Evolutionary conservation across 208 protist genomes (phyloP), one percentile per base, ranked within the genome.

Genomic region (Trypanosoma lewisi): DNA sequence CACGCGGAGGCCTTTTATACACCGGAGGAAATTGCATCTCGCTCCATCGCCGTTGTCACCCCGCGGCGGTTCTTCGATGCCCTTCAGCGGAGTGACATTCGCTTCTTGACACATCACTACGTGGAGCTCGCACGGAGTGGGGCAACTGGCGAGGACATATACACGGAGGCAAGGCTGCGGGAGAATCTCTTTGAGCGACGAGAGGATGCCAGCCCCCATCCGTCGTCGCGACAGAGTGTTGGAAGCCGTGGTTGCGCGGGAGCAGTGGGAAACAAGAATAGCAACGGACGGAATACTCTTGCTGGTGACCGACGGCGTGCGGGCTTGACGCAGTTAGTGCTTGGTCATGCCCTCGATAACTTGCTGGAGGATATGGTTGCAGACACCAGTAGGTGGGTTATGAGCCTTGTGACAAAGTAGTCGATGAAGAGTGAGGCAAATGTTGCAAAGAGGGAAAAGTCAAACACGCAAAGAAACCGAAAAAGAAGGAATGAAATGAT

Each of bases 331-430:
- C 63, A 69, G 45, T 52, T 69, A 27, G 63, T 92, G 50, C 59
- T 92, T 12, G 80, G 80, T 39, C 82, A 87, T 64, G 77, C 72
- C 14, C 60, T 92, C 11, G 77, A 83, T 12, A 87, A 85, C 37
- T 56, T 92, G 21, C 61, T 87, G 62, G 59, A 85, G 12, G 77
- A 85, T 19, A 54, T 89, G 27, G 47, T 89, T 7, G 67, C 63
- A 3, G 85, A 92, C 56, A 86, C 85, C 28, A 66, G 75, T 27
- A 70, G 52, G 2, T 92, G 85, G 85, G 47, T 91, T n/a, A 55
- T 60, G 12, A 56, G 49, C 23, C 12, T 59, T 67, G 49, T 27
- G 3, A 25, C 9, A 3, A 60, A 64, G 23, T 47, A 60, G 36
- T 53, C n/a, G 5, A 7, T 16, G 57, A 27, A 16, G 64, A 52